Percentiles rank a stretch among this genome's conserved stretches.
Conservation (phyloP, 495 filamentous ascomycete genomes). For the Amphirosellinia nigrospora region DNA sequence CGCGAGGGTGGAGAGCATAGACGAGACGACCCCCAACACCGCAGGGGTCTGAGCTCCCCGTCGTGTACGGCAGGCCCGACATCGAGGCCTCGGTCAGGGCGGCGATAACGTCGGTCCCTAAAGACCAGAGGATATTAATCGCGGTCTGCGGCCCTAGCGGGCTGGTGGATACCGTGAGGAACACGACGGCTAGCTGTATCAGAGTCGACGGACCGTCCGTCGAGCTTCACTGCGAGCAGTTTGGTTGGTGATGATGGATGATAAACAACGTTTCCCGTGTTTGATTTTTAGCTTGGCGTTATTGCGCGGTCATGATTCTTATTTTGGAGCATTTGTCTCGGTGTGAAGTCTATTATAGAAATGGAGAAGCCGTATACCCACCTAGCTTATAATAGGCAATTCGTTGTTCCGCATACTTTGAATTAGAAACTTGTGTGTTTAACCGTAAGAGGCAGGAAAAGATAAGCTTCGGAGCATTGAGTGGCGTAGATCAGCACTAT, state of each 20-base stretch:
- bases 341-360: neutral
- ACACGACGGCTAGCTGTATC: conserved; percentile 57
- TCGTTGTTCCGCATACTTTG: no score
- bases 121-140: conserved; percentile 53
- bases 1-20: conserved; percentile 4
- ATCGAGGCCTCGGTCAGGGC: conserved; percentile 47
- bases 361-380: neutral
- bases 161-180: conserved; percentile 55
- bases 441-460: no score
- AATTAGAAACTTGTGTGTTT: no score
- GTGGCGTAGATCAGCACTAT: no score
- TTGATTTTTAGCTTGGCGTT: conserved; percentile 4
- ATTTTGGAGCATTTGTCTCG: neutral
- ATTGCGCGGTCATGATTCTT: neutral
- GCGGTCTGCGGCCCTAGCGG: conserved; percentile 58
- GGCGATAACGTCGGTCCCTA: conserved; percentile 46
- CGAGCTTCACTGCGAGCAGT: conserved; percentile 62
- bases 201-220: conserved; percentile 54
- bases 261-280: no score
- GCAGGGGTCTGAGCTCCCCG: conserved; percentile 27
- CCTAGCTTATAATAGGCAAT: no score
- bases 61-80: conserved; percentile 51
- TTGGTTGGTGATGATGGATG: conserved; percentile 53
- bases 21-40: conserved; percentile 20
- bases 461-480: no score